A percentile compares a stretch with the other conserved stretches of the same genome.
Conservation (phyloP, 202 grass and related monocot species). For the Sporobolus alterniflorus region DNA sequence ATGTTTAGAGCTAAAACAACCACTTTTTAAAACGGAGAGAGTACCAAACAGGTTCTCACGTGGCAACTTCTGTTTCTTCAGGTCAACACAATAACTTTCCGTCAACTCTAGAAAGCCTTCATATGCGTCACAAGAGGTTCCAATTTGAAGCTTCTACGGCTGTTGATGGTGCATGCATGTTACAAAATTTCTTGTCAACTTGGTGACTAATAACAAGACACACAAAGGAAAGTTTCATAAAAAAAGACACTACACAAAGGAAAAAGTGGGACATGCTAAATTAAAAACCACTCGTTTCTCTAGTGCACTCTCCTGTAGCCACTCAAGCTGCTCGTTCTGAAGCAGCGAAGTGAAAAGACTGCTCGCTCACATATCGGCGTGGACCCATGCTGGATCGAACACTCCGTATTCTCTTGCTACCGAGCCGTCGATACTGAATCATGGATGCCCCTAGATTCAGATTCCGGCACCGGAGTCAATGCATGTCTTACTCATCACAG, state of each 20-base stretch:
- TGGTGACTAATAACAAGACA: constrained; percentile 7
- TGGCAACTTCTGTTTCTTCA: neutral
- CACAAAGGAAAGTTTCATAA: constrained; percentile 14
- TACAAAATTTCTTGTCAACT: constrained; percentile 23
- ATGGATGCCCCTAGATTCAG: constrained; percentile 39
- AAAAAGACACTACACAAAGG: no score
- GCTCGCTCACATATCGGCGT: neutral
- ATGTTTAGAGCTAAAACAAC: no score
- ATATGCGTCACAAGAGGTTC: neutral
- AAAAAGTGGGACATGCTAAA: constrained; percentile 30
- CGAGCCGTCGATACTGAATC: constrained; percentile 36
- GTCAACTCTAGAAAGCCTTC: neutral
- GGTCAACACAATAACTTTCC: neutral
- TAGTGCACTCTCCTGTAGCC: constrained; percentile 43
- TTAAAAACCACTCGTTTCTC: constrained; percentile 40
- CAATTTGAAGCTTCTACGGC: neutral
- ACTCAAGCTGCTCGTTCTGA: constrained; percentile 15
- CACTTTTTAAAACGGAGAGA: no score
- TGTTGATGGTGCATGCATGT: constrained; percentile 9
- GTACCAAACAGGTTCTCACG: neutral
- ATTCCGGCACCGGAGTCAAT: constrained; percentile 33
- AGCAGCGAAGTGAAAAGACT: constrained; percentile 34
- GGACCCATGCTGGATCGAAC: constrained; percentile 12
- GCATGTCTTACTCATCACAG: constrained; percentile 20
- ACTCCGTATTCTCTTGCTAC: constrained; percentile 11